A percentile compares a stretch with the other conserved stretches of the same genome.
These are phyloP conservation scores for Ophiocytium majus DNA, from an alignment of 352 stramenopile species.

Conservation along the genomic window DNA sequence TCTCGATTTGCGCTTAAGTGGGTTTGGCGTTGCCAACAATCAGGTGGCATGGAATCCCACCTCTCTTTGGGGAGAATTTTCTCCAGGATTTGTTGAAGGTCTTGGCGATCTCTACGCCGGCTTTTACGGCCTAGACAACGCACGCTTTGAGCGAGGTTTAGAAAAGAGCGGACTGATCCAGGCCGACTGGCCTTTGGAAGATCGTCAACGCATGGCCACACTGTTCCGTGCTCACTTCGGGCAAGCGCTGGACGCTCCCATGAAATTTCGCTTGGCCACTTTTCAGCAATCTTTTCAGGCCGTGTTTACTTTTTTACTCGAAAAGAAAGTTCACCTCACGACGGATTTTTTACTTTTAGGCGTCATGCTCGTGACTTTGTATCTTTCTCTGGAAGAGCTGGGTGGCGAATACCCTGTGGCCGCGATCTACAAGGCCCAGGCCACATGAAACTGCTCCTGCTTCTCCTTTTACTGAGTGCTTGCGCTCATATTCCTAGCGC, in stretches of 20 bases:
- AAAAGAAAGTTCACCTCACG: neutral
- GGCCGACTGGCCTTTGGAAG: neutral
- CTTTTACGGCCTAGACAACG: neutral
- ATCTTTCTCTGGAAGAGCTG: neutral
- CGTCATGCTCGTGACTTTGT: neutral
- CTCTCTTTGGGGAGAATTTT: neutral
- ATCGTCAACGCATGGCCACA: neutral
- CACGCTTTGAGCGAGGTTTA: neutral
- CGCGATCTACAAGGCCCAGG: conserved; percentile 7
- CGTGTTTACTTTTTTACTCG: neutral
- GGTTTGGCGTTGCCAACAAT: neutral
- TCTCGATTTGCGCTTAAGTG: neutral
- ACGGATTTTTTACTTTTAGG: neutral
- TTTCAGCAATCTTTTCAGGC: neutral
- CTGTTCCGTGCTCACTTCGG: neutral
- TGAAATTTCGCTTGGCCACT: neutral
- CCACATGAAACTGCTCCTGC: too few species aligned
- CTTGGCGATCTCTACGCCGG: neutral
- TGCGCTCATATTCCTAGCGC: too few species aligned
- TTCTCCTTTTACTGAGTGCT: too few species aligned
- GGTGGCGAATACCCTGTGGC: neutral
- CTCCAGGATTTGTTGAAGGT: conserved; percentile 5
- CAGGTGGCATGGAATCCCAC: neutral
- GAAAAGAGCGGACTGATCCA: neutral
- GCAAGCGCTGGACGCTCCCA: neutral